Evolutionary conservation across 495 filamentous ascomycete genomes (phyloP), one percentile per base, ranked within the genome.

Genomic region (Aspergillus egyptiacus): DNA sequence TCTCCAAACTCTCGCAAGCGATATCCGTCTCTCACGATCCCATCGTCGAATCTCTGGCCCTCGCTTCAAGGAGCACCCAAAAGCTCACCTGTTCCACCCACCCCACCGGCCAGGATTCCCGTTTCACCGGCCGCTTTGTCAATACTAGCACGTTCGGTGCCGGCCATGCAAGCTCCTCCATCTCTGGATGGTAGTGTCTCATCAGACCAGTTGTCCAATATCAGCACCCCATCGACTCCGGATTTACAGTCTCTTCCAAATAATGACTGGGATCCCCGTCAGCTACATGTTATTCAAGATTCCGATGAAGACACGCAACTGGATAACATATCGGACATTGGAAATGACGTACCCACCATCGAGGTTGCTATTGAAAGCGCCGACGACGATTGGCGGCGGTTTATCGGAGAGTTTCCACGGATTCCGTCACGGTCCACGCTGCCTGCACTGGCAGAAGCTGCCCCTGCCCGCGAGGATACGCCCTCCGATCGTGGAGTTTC

Each of bases 151-250:
- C 79, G 71, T 53, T 77, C 77, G 41, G 75, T 89, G 11, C 88
- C 89, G 8, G 80, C 79, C 14, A 72, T 79, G n/a, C 87, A 85
- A 56, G 83, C 87, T 0, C 81, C 89, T 6, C 90, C 90, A 6
- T 95, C 90, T 8, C 77, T 96, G 2, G 88, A 95, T 73, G 90
- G 89, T 7, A 94, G 88, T 67, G 53, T 90, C 32, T 84, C 82
- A 14, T 94, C 89, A 6, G 89, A 95, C 54, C 88, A 94, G 57
- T 75, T 90, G 65, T 87, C 86, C 6, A 72, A 74, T 41, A 73
- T 88, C 47, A 91, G 84, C 57, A 86, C 85, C 17, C 87, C 91
- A 5, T 78, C 83, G 5, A 96, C 90, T 6, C 90, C 90, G 15
- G 76, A 89, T 38, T 70, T 86, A 27, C 79, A 79, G 22, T 74